Base-by-base conservation (phyloP, 2,329 filamentous ascomycete genomes). In the Erysiphe pulchra region DNA sequence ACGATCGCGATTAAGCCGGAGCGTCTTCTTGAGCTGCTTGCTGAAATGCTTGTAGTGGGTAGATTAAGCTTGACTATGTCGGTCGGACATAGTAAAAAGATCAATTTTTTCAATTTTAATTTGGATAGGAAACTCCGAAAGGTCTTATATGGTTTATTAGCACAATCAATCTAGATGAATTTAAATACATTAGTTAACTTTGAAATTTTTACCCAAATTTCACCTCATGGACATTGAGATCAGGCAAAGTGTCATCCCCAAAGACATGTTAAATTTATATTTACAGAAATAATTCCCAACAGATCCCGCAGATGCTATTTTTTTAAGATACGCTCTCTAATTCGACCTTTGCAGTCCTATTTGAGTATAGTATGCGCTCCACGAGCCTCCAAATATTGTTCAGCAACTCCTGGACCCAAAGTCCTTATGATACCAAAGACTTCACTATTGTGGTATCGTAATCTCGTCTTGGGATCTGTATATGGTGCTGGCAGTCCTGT, bases 1-100 rank as follows among this genome's bases (percentile, higher is more conserved):
- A 45, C 58, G 80, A 83, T 83, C 81, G 78, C 83, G 79, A 92
- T 90, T 93, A 93, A 94, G 86, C 86, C 85, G 86, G 86, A 93
- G 85, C 82, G 73, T 73, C 77, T 78, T 77, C 75, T 86, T 77
- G 82, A 77, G 75, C 71, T 75, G 69, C 68, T 67, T 65, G 64
- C 73, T 67, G 81, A 92, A 65, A 92, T 80, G 73, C 68, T 61
- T 61, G 64, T 67, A 75, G 75, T 80, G 82, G 77, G 75, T 93
- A 80, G 83, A 78, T 74, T 77, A 71, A 67, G 83, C 73, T 92
- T 93, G 86, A 92, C 83, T 93, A 83, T 81, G 81, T 59, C 55
- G 58, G 54, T 58, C 56, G 48, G 49, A 60, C 56, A 60, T 28
- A 28, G 1, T 3, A 28, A 9, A 28, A 7, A 6, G 24, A 28